Conservation (phyloP, 2,329 filamentous ascomycete genomes). For the Emergomyces africanus region DNA sequence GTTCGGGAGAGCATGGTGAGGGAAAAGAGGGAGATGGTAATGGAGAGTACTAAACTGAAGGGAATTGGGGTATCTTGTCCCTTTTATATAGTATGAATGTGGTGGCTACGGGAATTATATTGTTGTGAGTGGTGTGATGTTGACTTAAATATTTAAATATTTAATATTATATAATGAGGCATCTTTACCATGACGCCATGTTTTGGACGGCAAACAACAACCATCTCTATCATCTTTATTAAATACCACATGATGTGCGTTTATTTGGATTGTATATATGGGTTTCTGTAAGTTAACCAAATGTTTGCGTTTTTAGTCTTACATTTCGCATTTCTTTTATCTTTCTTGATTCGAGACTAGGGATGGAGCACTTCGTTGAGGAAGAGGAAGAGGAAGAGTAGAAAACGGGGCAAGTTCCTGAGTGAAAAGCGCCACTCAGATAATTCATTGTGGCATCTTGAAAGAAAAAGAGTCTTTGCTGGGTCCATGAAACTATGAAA, state of each 20-base stretch:
- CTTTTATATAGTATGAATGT: not conserved
- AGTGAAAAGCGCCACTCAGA: too few relatives aligned
- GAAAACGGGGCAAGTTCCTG: too few relatives aligned
- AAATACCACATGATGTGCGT: not conserved
- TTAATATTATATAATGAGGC: too few relatives aligned
- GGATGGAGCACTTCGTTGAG: not conserved
- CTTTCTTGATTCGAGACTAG: not conserved
- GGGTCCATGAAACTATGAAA: too few relatives aligned
- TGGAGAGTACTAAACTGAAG: not conserved
- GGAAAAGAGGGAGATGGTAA: not conserved
- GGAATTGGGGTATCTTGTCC: not conserved
- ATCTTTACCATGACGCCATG: too few relatives aligned
- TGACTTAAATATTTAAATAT: not conserved
- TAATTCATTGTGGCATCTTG: too few relatives aligned
- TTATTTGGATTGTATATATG: not conserved
- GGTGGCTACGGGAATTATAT: not conserved
- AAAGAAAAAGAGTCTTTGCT: too few relatives aligned
- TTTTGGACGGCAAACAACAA: not conserved
- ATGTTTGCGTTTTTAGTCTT: not conserved
- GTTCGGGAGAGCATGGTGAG: slow-evolving; percentile 32
- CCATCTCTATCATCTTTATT: not conserved
- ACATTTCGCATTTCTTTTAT: not conserved
- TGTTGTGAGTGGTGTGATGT: not conserved
- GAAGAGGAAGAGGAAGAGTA: too few relatives aligned
- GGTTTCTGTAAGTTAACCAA: not conserved